Base-by-base conservation (phyloP, 805 yeast species). In the Kodamaea lidongshanica region DNA sequence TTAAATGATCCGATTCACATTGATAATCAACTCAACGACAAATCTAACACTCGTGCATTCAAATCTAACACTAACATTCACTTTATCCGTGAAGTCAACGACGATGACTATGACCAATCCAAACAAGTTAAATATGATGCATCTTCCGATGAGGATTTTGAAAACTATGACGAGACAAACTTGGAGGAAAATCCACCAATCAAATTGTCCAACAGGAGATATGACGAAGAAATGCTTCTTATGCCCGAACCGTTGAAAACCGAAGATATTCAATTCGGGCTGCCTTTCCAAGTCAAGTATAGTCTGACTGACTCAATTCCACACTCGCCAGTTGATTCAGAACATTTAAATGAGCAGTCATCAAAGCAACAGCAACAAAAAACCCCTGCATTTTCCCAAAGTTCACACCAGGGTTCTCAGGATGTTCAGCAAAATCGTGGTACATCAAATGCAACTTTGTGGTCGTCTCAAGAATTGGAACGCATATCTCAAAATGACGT, bases 261-360 rank as follows among this genome's bases (percentile, higher is more conserved):
- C 12, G 28, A 34, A 4, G 28, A 37, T 14, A 39, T 34, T 14
- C 38, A 41, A 15, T 55, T 56, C 36, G 65, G 62, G 4, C 54
- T 62, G 5, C 67, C 67, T 5, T 56, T 56, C 25, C 38, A 45
- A 18, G 49, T 57, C n/a, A 25, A 39, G 13, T 48, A 44, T 32
- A 33, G 31, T 11, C 12, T 16, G 19, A 16, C 26, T 16, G 16
- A 22, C 15, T 22, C 28, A 12, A 29, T 36, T 7, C 23, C 30
- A 12, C 24, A 28, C 28, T 30, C 38, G 11, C 34, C 34, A 11
- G 7, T n/a, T n/a, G n/a, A n/a, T n/a, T n/a, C n/a, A n/a, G n/a
- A n/a, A n/a, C n/a, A n/a, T 10, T 8, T n/a, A n/a, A n/a, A n/a
- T n/a, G n/a, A n/a, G n/a, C n/a, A n/a, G n/a, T n/a, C n/a, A n/a